Evolutionary conservation across 805 yeast species (phyloP), one percentile per base, ranked within the genome.

Genomic region (Pichia gijzeniarum): DNA sequence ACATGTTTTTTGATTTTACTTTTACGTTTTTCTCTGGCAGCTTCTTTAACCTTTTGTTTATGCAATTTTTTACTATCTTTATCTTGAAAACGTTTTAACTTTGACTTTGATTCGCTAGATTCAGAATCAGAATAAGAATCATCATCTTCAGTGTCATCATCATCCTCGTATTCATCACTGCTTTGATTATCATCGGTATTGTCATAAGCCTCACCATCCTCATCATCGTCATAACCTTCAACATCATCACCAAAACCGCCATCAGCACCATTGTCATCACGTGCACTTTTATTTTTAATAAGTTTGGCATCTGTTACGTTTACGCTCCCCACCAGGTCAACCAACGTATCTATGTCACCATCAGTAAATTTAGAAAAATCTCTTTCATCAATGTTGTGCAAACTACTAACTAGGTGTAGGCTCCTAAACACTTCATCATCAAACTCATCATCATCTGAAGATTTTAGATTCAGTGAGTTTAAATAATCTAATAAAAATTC

Each of bases 381-480:
- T 49, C 96, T 73, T 58, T 93, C 99, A 60, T 93, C 86, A 61
- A 90, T 59, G 68, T 91, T 79, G 66, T 88, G 80, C 68, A 93
- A 65, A 46, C 93, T 80, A 57, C 90, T 72, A 28, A 85, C 87
- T 55, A 85, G 66, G 63, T 85, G 88, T 43, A 84, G 57, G 4
- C 90, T 79, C 60, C 99, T 71, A 64, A 93, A 93, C 5, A 93
- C 80, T 44, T 86, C 95, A 62, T 93, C 99, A 50, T 85, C 87
- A 20, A 78, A 80, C 36, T 74, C 76, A 33, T 55, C 60, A 35
- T 63, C 62, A 41, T 74, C 80, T 28, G 70, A 73, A 16, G 73
- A 65, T 56, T 84, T 84, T 40, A 80, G 62, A 0, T 88, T 86
- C 45, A 85, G 54, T 8, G 67, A 60, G 25, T 69, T 73, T 55